Evolutionary conservation across 805 yeast genomes (phyloP), one percentile per base, ranked within the genome.

Genomic region (Saccharomycopsis guyanensis): DNA sequence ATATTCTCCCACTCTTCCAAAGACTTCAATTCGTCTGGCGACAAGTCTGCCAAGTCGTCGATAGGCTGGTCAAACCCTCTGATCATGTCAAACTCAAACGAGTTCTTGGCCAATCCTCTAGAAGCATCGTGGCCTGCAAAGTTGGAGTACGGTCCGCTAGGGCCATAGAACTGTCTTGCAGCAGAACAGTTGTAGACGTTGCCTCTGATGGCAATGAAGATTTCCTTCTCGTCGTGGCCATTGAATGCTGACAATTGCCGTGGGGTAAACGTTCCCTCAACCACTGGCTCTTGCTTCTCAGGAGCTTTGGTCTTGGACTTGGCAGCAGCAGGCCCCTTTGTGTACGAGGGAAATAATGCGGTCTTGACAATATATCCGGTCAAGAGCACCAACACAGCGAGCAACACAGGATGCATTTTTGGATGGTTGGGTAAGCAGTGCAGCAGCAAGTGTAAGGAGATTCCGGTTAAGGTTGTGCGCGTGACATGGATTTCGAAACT

Each of bases 111-210:
- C 46, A 91, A 72, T 0, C 97, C 97, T 54, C 97, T 71, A 0
- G 94, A 82, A 3, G 97, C 97, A 65, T 91, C 97, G 55, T 86
- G 82, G 1, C 97, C 97, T 0, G 97, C 97, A 70, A 91, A 91
- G 59, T 85, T 86, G 37, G 85, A 80, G 65, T 91, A 91, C 0
- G 96, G 95, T 0, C 97, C 97, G 25, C 91, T 86, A 4, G 97
- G 97, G 0, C 97, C 97, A 63, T 91, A 91, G 60, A 91, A 89
- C 40, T 76, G 75, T 53, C 89, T 76, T 0, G 95, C 95, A 8
- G 70, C 68, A 3, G 86, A 69, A 18, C 87, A 95, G 58, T 91
- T 96, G 57, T 75, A 91, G 2, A 91, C 95, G 22, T 72, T 80
- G 1, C 96, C 95, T 55, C 73, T 77, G n/a, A 91, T 86, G 0